Evolutionary conservation across 352 stramenopile genomes (phyloP).

Genomic region (Peronospora destructor): DNA sequence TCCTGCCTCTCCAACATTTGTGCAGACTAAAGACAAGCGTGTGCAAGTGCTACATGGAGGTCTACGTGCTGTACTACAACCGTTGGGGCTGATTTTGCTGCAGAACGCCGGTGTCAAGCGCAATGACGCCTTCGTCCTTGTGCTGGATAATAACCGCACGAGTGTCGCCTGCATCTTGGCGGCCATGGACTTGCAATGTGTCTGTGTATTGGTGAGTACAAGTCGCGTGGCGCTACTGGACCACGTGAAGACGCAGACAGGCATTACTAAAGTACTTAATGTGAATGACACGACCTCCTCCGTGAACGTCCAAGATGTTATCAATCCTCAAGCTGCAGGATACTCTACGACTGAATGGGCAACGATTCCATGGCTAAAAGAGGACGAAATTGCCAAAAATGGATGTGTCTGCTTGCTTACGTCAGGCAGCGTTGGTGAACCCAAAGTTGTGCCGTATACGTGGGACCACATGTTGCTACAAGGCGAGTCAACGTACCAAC

Average conservation of each 20-base stretch:
- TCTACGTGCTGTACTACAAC: constrained; percentile 36
- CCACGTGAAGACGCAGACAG: constrained; percentile 48
- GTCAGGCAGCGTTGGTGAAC: constrained; percentile 66
- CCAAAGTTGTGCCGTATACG: constrained; percentile 72
- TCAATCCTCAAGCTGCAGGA: constrained; percentile 12
- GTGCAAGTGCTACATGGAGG: constrained; percentile 42
- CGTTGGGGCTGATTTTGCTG: constrained; percentile 44
- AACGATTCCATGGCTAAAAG: constrained; percentile 28
- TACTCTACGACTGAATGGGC: constrained; percentile 1
- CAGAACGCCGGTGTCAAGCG: constrained; percentile 24
- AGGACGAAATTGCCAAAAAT: constrained; percentile 24
- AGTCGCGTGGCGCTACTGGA: constrained; percentile 44
- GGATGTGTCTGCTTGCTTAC: constrained; percentile 76
- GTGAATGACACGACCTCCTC: constrained; percentile 32
- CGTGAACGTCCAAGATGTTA: constrained; percentile 19
- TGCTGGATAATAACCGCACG: constrained; percentile 66
- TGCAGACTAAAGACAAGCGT: constrained; percentile 10
- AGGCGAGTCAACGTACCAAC: constrained; percentile 61
- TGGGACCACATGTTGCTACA: constrained; percentile 77
- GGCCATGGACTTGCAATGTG: constrained; percentile 54
- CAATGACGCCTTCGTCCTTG: constrained; percentile 51
- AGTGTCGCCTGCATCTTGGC: constrained; percentile 68
- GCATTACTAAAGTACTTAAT: constrained; percentile 48
- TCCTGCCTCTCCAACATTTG: constrained; percentile 1
- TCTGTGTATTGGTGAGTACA: constrained; percentile 46